Evolutionary conservation across 139 green algal genomes (phyloP).

Genomic region (Haematococcus lacustris): DNA sequence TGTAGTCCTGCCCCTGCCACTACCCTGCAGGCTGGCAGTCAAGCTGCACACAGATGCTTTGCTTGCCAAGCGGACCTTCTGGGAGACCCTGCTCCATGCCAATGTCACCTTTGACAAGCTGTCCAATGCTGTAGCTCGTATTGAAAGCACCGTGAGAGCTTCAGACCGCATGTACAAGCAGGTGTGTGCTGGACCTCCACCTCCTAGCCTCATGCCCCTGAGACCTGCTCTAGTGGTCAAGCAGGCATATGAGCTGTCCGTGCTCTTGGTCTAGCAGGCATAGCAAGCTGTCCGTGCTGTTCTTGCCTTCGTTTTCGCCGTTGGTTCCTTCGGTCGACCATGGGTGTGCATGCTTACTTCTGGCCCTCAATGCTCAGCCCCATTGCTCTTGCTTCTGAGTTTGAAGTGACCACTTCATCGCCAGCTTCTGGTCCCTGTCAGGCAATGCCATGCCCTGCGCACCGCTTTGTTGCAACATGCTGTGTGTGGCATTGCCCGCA

Average conservation of each 20-base stretch:
- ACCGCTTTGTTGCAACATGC: neutral
- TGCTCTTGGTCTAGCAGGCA: neutral
- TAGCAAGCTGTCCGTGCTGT: neutral
- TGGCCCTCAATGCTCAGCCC: too few species aligned
- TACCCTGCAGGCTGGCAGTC: neutral
- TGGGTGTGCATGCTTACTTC: too few species aligned
- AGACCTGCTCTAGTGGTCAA: neutral
- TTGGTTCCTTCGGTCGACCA: too few species aligned
- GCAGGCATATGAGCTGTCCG: neutral
- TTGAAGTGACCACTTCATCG: too few species aligned
- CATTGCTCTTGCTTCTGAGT: too few species aligned
- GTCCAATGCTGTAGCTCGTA: neutral
- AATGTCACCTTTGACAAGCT: neutral
- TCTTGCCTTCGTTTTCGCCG: too few species aligned
- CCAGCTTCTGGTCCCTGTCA: too few species aligned
- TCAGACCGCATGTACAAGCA: conserved; percentile 4
- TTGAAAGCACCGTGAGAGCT: neutral
- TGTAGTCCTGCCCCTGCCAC: neutral
- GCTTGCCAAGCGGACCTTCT: conserved; percentile 23
- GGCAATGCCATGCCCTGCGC: neutral
- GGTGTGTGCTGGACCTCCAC: too few species aligned
- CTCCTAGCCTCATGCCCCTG: too few species aligned
- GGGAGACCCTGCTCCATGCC: conserved; percentile 19
- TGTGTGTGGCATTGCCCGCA: too few species aligned
- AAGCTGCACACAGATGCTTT: conserved; percentile 17